Base-by-base conservation (phyloP, 2,329 filamentous ascomycete species). In the Biscogniauxia sp. region DNA sequence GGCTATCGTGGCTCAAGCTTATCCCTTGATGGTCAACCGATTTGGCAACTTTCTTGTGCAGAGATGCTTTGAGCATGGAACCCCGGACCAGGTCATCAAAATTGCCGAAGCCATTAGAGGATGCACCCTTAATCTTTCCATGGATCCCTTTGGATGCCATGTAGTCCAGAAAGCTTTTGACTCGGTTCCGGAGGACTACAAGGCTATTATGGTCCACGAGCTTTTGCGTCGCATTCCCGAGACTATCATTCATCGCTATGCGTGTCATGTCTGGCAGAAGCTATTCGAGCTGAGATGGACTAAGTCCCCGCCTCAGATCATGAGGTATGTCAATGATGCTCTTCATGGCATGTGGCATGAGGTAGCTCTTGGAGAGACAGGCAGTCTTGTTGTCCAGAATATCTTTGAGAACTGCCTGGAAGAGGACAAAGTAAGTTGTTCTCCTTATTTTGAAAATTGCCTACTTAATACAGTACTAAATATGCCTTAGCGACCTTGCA, bases 331-430 rank as follows among this genome's bases (percentile, higher is more conserved):
- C 77, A 99, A 99, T 72, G 93, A 98, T 69, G 91, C 95, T 62
- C 84, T 99, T 58, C 86, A 87, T 61, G 94, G 94, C 61, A 98
- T 98, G 93, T 99, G 95, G 95, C 93, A 98, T 72, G 94, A 99
- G 72, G 95, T 99, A 65, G 96, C 96, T 20, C 81, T 98, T 56
- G 95, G 95, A 41, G 95, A 99, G 80, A 99, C 96, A 11, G 95
- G 95, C 62, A 99, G 95, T 75, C 83, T 99, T 69, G 95, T 99
- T 53, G 96, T 99, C 54, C 95, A 99, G 77, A 99, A 99, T 75
- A 99, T 99, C 73, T 99, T 99, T 75, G 95, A 99, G 80, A 99
- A 99, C 72, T 99, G 95, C 72, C 85, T 98, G 28, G 96, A 99
- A 73, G 94, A 98, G 71, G 95, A 99, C 79, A 99, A 99, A 88